phyloP scores from a whole-genome alignment of 225 moss, liverwort and hornwort genomes.

The Physcomitrium patens region DNA sequence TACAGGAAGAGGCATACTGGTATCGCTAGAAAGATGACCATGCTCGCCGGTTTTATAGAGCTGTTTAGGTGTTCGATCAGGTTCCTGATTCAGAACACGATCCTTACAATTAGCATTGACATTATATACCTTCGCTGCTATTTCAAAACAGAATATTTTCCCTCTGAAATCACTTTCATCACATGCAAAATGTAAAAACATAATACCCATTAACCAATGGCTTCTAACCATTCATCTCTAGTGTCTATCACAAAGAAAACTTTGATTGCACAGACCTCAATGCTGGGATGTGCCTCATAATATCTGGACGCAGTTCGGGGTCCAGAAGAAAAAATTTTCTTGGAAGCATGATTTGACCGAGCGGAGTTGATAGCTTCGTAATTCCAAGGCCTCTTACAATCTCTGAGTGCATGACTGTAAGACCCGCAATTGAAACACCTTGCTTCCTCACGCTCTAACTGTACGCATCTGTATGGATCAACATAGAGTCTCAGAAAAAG shows the following conservation, averaged over 20 bases:
- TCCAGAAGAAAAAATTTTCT: conserved; percentile 52
- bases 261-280: conserved; percentile 44
- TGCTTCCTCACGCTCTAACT: conserved; percentile 57
- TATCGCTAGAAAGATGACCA: conserved; percentile 63
- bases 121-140: not conserved
- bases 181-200: not conserved
- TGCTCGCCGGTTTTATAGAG: conserved; percentile 60
- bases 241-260: not conserved
- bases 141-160: not conserved
- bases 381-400: conserved; percentile 76
- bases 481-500: conserved; percentile 8
- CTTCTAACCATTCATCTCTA: not conserved
- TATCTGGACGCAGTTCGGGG: conserved; percentile 72
- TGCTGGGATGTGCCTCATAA: conserved; percentile 66
- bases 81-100: conserved; percentile 58
- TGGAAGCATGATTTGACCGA: conserved; percentile 55
- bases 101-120: not conserved
- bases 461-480: conserved; percentile 39
- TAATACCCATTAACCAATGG: conserved; percentile 13
- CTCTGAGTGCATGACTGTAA: conserved; percentile 78
- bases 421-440: conserved; percentile 97
- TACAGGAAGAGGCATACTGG: conserved; percentile 50
- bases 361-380: conserved; percentile 69
- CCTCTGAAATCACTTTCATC: not conserved
- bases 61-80: conserved; percentile 79